Base-by-base conservation (phyloP, 2,329 filamentous ascomycete genomes). In the Cercospora nicotianae region DNA sequence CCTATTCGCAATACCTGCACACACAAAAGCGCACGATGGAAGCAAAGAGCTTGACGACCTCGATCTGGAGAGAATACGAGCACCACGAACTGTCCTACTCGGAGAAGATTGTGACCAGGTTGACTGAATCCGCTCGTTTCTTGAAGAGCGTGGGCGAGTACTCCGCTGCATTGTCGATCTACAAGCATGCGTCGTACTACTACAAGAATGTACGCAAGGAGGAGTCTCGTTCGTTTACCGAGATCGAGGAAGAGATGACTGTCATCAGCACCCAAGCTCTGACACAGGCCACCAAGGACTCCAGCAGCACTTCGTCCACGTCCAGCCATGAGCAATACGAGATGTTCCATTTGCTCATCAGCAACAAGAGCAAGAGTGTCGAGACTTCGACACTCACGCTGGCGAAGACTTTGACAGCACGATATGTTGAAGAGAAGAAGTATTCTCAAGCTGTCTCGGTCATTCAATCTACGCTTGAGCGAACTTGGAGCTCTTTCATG, bases 41-140 rank as follows among this genome's bases (percentile, higher is more conserved):
- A 68, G 79, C 82, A 0, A 80, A 81, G 2, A 80, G 82, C 3
- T 75, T 86, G 4, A 77, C 85, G 3, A 79, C 78, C 2, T 81
- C 80, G 9, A 74, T 84, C 20, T 85, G 82, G 81, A 79, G 83
- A 62, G 84, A 86, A 69, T 84, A 85, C 69, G 79, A 83, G 64
- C 79, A 82, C 55, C 80, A 79, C 55, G 81, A 80, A 63, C 64
- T 76, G 5, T 68, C 70, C 12, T 73, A 69, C 67, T 72, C 71
- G 23, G 73, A 75, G 67, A 69, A 53, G 26, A 72, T 76, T 13
- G 69, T 75, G 31, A 68, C 67, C 18, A 68, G 78, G 70, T 66
- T 80, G 70, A 70, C 77, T 7, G 78, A 80, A 63, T 78, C 84
- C 48, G 83, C 82, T 18, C 80, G 79, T 48, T 77, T 81, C 30